Percentiles rank a stretch among this genome's conserved stretches.
phyloP scores from a whole-genome alignment of 805 yeast genomes.

The Tetrapisispora taiwanensis region DNA sequence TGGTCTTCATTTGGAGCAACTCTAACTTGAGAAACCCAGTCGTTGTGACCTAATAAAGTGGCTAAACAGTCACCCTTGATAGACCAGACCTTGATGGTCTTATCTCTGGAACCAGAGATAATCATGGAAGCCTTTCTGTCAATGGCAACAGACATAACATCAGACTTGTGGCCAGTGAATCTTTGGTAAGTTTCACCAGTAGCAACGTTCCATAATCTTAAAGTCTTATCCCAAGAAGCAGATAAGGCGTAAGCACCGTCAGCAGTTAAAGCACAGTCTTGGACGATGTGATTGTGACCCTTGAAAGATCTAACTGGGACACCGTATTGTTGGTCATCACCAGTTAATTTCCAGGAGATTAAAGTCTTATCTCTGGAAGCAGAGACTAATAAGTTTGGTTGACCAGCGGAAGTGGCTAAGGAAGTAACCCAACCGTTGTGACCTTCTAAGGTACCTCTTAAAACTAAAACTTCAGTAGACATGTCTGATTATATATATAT shows the following conservation, averaged over 20 bases:
- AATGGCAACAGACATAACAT: conserved; percentile 94
- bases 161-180: conserved; percentile 96
- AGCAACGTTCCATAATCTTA: conserved; percentile 96
- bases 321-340: conserved; percentile 96
- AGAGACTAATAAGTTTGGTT: conserved; percentile 96
- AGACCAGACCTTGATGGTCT: conserved; percentile 99
- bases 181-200: conserved; percentile 90
- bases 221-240: conserved; percentile 98
- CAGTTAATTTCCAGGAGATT: conserved; percentile 94
- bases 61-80: conserved; percentile 94
- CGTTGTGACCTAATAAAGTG: conserved; percentile 91
- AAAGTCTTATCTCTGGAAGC: conserved; percentile 98
- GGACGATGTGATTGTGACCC: conserved; percentile 99
- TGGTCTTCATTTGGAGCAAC: conserved; percentile 62
- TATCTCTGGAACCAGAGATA: conserved; percentile 98
- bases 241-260: conserved; percentile 97
- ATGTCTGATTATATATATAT: not conserved
- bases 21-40: conserved; percentile 98
- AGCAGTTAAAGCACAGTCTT: conserved; percentile 94
- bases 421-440: conserved; percentile 97
- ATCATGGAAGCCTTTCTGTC: conserved; percentile 95
- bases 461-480: conserved; percentile 78
- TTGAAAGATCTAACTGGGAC: conserved; percentile 92
- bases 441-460: conserved; percentile 99
- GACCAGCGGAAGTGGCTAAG: conserved; percentile 93